Evolutionary conservation across 176 grass and related monocot species (phyloP).

Genomic region (Triticum aestivum): IWGSC_CS_RefSeq_v2.1 NC_057812.1:584572026-584572525

Average conservation of each 20-base stretch:
- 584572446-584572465: constrained; percentile 40
- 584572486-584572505: constrained; percentile 30
- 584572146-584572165: background rate
- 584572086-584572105: constrained; percentile 29
- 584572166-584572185: constrained; percentile 68
- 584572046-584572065: constrained; percentile 68
- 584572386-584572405: constrained; percentile 86
- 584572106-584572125: constrained; percentile 2
- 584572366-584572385: constrained; percentile 84
- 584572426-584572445: constrained; percentile 78
- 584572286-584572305: background rate
- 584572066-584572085: constrained; percentile 85
- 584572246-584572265: constrained; percentile 68
- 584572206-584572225: constrained; percentile 78
- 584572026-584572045: constrained; percentile 71
- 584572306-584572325: background rate
- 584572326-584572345: background rate
- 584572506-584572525: constrained; percentile 33
- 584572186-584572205: constrained; percentile 83
- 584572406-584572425: constrained; percentile 81
- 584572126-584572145: background rate
- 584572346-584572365: constrained; percentile 60
- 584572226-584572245: constrained; percentile 81
- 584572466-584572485: background rate
- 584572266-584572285: constrained; percentile 77